phyloP scores from a whole-genome alignment of 2,329 filamentous ascomycete species.

The Pseudocercospora eumusae region DNA sequence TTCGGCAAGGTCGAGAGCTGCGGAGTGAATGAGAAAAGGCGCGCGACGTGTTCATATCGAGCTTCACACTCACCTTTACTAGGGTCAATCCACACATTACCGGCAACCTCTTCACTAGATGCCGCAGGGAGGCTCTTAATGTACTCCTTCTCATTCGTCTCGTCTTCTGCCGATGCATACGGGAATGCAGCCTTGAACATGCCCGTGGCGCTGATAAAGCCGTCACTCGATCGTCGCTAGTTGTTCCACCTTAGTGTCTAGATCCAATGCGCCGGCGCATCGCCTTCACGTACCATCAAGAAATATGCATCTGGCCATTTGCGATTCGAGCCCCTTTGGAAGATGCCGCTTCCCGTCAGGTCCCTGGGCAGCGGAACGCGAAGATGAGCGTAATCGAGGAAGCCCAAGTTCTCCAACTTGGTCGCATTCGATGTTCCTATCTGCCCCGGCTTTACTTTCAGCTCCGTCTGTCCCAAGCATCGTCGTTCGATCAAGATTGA shows the following conservation, averaged over 20 bases:
- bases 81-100: slow-evolving; percentile 94
- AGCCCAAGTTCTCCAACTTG: slow-evolving; percentile 71
- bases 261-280: slow-evolving; percentile 15
- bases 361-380: slow-evolving; percentile 90
- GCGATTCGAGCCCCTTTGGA: slow-evolving; percentile 67
- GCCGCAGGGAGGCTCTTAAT: slow-evolving; percentile 81
- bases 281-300: slow-evolving; percentile 63
- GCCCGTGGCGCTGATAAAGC: slow-evolving; percentile 80
- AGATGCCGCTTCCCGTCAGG: slow-evolving; percentile 84
- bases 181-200: slow-evolving; percentile 93
- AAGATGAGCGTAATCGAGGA: slow-evolving; percentile 94
- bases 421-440: slow-evolving; percentile 69
- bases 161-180: slow-evolving; percentile 65
- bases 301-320: slow-evolving; percentile 86
- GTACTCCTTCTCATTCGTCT: slow-evolving; percentile 75
- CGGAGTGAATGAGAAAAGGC: slow-evolving; percentile 27
- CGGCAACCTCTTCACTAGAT: slow-evolving; percentile 87
- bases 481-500: slow-evolving; percentile 73
- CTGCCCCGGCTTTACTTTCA: slow-evolving; percentile 77
- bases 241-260: slow-evolving; percentile 18
- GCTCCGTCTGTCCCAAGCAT: slow-evolving; percentile 87
- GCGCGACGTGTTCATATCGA: not conserved
- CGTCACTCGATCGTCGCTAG: slow-evolving; percentile 77
- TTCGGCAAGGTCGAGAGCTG: slow-evolving; percentile 77
- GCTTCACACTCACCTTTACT: slow-evolving; percentile 56